phyloP scores from a whole-genome alignment of 1,139 yeast species.

The Blastobotrys capitulatus region DNA sequence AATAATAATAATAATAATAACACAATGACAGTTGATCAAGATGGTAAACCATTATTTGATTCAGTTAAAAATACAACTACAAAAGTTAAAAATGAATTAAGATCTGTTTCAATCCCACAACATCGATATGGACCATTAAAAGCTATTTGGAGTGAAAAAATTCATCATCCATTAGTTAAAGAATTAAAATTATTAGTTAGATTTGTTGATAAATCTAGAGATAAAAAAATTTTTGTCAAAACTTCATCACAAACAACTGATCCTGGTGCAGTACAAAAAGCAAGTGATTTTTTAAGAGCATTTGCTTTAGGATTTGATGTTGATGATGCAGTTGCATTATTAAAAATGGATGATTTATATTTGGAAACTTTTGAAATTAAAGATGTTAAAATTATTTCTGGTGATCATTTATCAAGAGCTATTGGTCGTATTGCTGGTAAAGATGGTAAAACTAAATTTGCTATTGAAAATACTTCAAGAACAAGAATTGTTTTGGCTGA shows the following conservation, averaged over 20 bases:
- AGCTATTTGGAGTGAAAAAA: constrained; percentile 70
- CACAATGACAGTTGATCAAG: constrained; percentile 59
- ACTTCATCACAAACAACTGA: constrained; percentile 82
- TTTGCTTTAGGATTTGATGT: constrained; percentile 93
- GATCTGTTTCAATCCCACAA: constrained; percentile 93
- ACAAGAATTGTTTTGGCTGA: constrained; percentile 97
- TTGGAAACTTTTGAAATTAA: constrained; percentile 95
- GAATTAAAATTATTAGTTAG: constrained; percentile 91
- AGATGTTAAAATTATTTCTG: constrained; percentile 91
- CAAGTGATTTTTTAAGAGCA: constrained; percentile 93
- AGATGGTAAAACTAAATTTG: constrained; percentile 97
- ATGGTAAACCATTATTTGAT: constrained; percentile 84
- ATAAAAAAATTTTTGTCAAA: constrained; percentile 79
- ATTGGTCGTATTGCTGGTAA: constrained; percentile 99
- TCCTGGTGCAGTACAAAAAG: constrained; percentile 92
- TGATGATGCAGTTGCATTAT: constrained; percentile 92
- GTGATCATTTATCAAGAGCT: constrained; percentile 96
- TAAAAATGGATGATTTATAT: constrained; percentile 90
- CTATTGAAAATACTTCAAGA: constrained; percentile 96
- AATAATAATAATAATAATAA: too few species aligned
- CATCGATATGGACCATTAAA: constrained; percentile 94
- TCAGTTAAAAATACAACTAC: constrained; percentile 63
- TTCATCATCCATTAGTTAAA: constrained; percentile 92
- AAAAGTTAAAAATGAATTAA: constrained; percentile 72
- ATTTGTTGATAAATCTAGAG: constrained; percentile 67